Conservation (phyloP, 768 basidiomycete genomes). For the Tricholoma terreum region DNA sequence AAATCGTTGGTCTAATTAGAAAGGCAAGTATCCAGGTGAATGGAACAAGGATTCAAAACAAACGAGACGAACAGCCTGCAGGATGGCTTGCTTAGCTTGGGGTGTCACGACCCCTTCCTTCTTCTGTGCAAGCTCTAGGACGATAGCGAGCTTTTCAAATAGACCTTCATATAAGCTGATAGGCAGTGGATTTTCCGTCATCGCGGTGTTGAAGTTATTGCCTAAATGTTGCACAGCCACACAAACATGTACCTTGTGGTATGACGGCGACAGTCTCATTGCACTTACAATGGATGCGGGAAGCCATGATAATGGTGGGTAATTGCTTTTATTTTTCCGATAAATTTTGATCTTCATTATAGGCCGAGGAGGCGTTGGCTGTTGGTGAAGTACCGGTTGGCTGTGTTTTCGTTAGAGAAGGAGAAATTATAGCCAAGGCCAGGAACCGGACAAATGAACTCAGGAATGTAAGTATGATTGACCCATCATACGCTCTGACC, state of each 20-base stretch:
- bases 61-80: constrained; percentile 52
- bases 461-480: constrained; percentile 65
- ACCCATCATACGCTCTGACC: not conserved
- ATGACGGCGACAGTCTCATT: constrained; percentile 1
- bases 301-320: constrained; percentile 79
- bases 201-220: not conserved
- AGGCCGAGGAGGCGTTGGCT: constrained; percentile 85
- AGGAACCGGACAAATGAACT: constrained; percentile 95
- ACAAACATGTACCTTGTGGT: not conserved
- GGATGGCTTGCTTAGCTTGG: constrained; percentile 61
- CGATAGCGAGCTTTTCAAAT: constrained; percentile 54
- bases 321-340: constrained; percentile 1
- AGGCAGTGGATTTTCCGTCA: constrained; percentile 38
- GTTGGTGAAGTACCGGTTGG: constrained; percentile 94
- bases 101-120: constrained; percentile 52
- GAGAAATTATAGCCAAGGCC: constrained; percentile 76
- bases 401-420: constrained; percentile 86
- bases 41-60: not conserved
- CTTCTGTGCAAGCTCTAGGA: constrained; percentile 59
- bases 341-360: constrained; percentile 9
- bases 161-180: constrained; percentile 53
- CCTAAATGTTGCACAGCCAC: not conserved
- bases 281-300: constrained; percentile 72
- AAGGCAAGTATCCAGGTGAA: not conserved
- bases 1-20: constrained; percentile 64